These are phyloP conservation scores for Epichloe gansuensis DNA, from an alignment of 2,329 filamentous ascomycete species.

Conservation along the genomic window DNA sequence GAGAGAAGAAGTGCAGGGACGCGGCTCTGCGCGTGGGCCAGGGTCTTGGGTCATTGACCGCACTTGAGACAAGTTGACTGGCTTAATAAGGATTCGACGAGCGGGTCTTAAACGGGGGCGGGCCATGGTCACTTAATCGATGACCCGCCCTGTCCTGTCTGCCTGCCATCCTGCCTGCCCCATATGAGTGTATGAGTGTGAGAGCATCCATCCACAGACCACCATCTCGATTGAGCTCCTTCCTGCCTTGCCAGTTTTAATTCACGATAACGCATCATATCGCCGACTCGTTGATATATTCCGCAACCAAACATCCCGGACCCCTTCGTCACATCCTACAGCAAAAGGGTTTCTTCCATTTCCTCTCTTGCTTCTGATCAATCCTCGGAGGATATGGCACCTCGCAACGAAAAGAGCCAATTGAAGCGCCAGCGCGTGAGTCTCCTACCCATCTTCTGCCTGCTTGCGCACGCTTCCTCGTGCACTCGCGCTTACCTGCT, in stretches of 20 bases:
- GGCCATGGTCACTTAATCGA: neutral
- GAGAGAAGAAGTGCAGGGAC: neutral
- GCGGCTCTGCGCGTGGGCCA: neutral
- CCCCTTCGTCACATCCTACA: too few species aligned
- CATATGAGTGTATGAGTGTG: too few species aligned
- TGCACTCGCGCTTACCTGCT: slow-evolving; percentile 13
- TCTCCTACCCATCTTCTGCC: slow-evolving; percentile 14
- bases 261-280: neutral
- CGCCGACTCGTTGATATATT: neutral
- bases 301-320: neutral
- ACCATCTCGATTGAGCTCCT: too few species aligned
- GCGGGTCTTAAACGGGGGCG: neutral
- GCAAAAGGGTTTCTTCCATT: neutral
- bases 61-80: neutral
- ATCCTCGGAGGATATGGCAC: slow-evolving; percentile 35
- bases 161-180: too few species aligned
- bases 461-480: slow-evolving; percentile 7
- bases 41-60: neutral
- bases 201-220: too few species aligned
- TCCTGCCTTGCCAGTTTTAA: neutral
- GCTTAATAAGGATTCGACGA: neutral
- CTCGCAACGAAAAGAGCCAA: slow-evolving; percentile 63
- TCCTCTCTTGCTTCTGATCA: neutral
- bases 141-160: too few species aligned
- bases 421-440: slow-evolving; percentile 71